Evolutionary conservation across 805 yeast species (phyloP), one percentile per base, ranked within the genome.

Genomic region (Ogataea paraovalis): DNA sequence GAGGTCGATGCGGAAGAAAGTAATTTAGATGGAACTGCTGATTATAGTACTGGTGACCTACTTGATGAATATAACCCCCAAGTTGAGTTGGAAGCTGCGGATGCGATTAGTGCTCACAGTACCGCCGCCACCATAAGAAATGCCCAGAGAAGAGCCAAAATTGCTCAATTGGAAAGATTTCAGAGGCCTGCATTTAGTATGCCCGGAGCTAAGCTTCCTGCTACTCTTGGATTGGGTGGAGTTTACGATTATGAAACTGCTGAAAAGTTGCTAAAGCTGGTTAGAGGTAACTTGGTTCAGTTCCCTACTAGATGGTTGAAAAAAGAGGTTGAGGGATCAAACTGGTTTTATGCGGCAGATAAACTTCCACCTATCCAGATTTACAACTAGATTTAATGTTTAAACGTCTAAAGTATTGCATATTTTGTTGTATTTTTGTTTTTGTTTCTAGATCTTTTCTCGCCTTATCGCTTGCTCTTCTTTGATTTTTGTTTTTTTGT

Each of bases 301-400:
- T 92, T 91, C 72, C 98, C 99, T 0, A 75, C 87, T 0, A 89
- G 89, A 51, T 94, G 99, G 99, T 74, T 94, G 39, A 72, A 78
- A 57, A 78, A 82, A 49, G 99, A 94, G 66, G 79, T 90, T 27
- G 96, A 91, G 48, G 80, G 87, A 6, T 92, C 88, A 10, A 94
- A 95, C 61, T 92, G 98, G 98, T 91, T 90, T 64, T 91, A 88
- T 71, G 88, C 85, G 58, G 83, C 95, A 43, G 99, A 94, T 62
- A 81, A 96, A 59, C 72, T 94, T 23, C 97, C 98, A 4, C 99
- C 99, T 1, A 81, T 94, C 47, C 98, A 94, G 62, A 92, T 94
- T 45, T 94, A 87, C 64, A 92, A 90, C 59, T 89, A 58, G 34
- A 10, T 19, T 7, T 16, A 7, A 7, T 25, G 10, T 25, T 25